Evolutionary conservation across 306 rosid genomes (phyloP), one percentile per base, ranked within the genome.

Genomic region (Cicer judaicum): DNA sequence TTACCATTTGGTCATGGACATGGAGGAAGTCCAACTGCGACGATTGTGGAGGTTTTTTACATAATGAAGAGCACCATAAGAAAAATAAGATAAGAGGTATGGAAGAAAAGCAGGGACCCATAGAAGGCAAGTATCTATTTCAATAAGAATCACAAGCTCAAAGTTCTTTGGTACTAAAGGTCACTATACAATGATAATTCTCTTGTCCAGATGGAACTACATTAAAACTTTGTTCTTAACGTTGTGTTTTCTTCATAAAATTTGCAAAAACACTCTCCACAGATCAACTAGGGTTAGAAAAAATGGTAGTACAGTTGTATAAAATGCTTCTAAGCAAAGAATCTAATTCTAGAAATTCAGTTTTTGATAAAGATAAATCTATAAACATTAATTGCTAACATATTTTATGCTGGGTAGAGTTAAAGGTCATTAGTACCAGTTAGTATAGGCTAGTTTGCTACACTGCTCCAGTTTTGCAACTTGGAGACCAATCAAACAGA

Each of bases 401-500:
- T 53, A 53, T 53, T 15, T 56, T 21, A 19, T 10, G 21, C 62
- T 56, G 14, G 56, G 18, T 50, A 53, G 29, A 53, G 11, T 34
- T 38, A 34, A 21, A 42, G 64, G 38, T 64, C 24, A 21, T 44
- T 70, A 21, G 16, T 38, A 57, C 19, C 46, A 72, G 34, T 12
- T 64, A 6, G 71, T 40, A 18, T 43, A 38, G 47, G 67, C 49
- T 72, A 43, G 67, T 42, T 52, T 13, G 12, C 49, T 73, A 43
- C 42, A 61, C 34, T 73, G 36, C 47, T 10, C 55, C 67, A 50
- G 48, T 36, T 72, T 50, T 36, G 18, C 69, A 43, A 53, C 73
- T 78, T 67, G 18, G 66, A 16, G 18, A 77, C 47, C 47, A 54
- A 54, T 64, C 24, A 62, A 74, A 82, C 39, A 16, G 61, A 46